phyloP scores from a whole-genome alignment of 768 basidiomycete species.

The Russula lepida region DNA sequence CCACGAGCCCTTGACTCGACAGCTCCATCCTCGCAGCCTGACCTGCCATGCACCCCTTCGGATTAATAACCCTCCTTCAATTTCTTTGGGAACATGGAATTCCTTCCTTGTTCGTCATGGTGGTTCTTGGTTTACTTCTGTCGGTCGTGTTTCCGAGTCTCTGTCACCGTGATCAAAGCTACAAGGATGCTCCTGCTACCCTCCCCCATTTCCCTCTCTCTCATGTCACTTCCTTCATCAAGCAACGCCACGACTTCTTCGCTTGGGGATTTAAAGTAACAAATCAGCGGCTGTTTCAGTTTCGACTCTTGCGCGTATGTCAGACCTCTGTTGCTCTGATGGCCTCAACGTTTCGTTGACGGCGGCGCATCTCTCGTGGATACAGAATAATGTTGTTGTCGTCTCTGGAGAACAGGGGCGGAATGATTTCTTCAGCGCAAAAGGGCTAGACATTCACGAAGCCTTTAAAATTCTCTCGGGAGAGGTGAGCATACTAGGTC shows the following conservation, averaged over 20 bases:
- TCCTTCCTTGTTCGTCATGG: constrained; percentile 18
- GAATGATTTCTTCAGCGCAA: constrained; percentile 59
- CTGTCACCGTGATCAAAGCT: neutral
- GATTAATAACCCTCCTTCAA: constrained; percentile 32
- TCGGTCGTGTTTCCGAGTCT: constrained; percentile 7
- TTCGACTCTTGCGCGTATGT: constrained; percentile 58
- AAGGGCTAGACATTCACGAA: constrained; percentile 66
- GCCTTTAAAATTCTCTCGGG: constrained; percentile 75
- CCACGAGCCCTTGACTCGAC: neutral
- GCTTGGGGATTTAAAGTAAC: constrained; percentile 63
- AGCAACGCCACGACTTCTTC: constrained; percentile 60
- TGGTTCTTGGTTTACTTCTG: constrained; percentile 23
- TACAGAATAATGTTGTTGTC: constrained; percentile 63
- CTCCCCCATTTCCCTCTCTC: constrained; percentile 44
- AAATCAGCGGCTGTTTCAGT: constrained; percentile 58
- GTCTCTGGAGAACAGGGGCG: constrained; percentile 67
- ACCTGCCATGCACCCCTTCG: constrained; percentile 35
- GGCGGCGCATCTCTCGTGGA: constrained; percentile 16
- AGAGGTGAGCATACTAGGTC: constrained; percentile 40
- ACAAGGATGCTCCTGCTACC: constrained; percentile 35
- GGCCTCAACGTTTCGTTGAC: neutral
- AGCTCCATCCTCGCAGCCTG: neutral
- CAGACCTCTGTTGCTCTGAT: constrained; percentile 1
- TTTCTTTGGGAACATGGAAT: neutral
- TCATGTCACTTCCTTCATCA: constrained; percentile 60